phyloP scores from a whole-genome alignment of 2,329 filamentous ascomycete species.

The Hypoxylon sp. region DNA sequence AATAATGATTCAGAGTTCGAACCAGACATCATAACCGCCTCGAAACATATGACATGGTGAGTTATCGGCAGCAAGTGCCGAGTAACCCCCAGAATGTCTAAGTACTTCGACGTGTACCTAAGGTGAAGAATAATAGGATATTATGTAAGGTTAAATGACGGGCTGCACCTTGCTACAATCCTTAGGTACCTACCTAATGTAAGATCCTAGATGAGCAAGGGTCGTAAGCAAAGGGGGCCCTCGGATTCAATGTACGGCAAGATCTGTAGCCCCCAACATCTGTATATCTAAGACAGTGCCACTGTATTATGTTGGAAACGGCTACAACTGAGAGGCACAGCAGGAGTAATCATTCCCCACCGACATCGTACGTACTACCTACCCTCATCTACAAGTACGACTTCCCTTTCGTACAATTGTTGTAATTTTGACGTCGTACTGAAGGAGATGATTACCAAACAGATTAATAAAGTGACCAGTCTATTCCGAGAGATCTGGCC shows the following conservation, averaged over 20 bases:
- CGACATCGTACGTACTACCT: neutral
- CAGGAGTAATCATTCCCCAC: neutral
- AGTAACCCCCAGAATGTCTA: slow-evolving; percentile 6
- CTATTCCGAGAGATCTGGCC: slow-evolving; percentile 26
- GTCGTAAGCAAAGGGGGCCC: slow-evolving; percentile 8
- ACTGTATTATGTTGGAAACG: slow-evolving; percentile 23
- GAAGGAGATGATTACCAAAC: slow-evolving; percentile 23
- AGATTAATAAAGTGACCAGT: slow-evolving; percentile 13
- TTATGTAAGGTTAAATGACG: neutral
- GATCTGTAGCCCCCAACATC: slow-evolving; percentile 31
- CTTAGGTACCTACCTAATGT: too few species aligned
- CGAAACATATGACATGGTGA: slow-evolving; percentile 21
- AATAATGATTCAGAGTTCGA: slow-evolving; percentile 30
- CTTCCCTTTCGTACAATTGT: slow-evolving; percentile 6
- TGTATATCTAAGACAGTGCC: slow-evolving; percentile 37
- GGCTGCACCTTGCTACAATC: neutral
- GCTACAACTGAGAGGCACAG: slow-evolving; percentile 24
- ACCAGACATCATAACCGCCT: slow-evolving; percentile 28
- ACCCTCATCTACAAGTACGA: slow-evolving; percentile 1
- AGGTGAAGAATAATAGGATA: too few species aligned
- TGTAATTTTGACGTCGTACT: slow-evolving; percentile 23
- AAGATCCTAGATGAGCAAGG: slow-evolving; percentile 8
- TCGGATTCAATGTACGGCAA: slow-evolving; percentile 8
- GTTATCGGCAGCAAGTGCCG: slow-evolving; percentile 18
- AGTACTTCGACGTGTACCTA: neutral